A percentile compares a stretch with the other conserved stretches of the same genome.
Evolutionary conservation across 2,329 filamentous ascomycete genomes (phyloP).

Genomic region (Pseudogymnoascus verrucosus): DNA sequence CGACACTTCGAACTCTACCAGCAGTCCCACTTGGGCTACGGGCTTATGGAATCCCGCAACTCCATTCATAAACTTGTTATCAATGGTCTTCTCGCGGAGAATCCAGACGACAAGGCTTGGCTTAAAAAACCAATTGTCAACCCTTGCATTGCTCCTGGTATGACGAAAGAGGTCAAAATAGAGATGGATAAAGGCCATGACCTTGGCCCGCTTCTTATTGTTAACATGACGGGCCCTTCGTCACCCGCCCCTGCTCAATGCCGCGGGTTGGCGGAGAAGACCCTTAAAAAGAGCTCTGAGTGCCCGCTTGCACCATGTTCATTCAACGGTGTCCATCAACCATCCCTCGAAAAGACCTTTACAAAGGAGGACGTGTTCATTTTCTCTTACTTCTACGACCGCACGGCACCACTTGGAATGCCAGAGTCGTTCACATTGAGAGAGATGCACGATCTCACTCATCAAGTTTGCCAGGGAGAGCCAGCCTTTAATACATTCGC

Average conservation of each 20-base stretch:
- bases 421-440: constrained; percentile 92
- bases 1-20: constrained; percentile 91
- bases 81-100: constrained; percentile 59
- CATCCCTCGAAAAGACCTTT: constrained; percentile 86
- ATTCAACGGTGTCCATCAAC: constrained; percentile 96
- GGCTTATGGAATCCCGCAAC: constrained; percentile 88
- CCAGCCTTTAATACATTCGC: constrained; percentile 72
- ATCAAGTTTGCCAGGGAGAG: constrained; percentile 76
- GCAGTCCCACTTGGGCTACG: constrained; percentile 95
- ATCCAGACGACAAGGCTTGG: constrained; percentile 57
- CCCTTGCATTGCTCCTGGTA: constrained; percentile 79
- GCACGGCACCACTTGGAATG: constrained; percentile 89
- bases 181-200: constrained; percentile 58
- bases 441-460: constrained; percentile 79
- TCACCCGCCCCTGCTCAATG: constrained; percentile 75
- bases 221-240: constrained; percentile 83
- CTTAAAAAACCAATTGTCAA: constrained; percentile 64
- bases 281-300: constrained; percentile 74
- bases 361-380: constrained; percentile 86
- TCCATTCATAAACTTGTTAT: constrained; percentile 72
- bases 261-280: constrained; percentile 81
- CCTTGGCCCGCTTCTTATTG: constrained; percentile 54
- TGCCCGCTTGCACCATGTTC: constrained; percentile 89
- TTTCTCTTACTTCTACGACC: constrained; percentile 97
- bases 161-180: constrained; percentile 65